Conservation (phyloP, 768 basidiomycete species). For the Auriscalpium vulgare region DNA sequence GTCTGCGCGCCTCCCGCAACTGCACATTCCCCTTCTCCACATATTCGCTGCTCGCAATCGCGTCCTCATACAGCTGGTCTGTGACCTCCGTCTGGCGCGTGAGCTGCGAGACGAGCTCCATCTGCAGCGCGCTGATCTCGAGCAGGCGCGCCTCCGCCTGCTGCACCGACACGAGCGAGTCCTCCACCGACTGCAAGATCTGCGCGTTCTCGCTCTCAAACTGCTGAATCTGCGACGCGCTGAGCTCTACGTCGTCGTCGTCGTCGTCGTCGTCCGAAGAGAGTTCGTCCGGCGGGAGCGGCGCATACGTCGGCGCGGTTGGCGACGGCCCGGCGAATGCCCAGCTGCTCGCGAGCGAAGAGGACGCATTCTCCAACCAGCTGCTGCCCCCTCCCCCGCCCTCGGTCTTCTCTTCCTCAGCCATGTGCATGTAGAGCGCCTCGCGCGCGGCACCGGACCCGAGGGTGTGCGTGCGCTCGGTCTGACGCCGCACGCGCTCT, state of each 20-base stretch:
- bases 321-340: constrained; percentile 39
- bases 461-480: constrained; percentile 76
- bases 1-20: constrained; percentile 79
- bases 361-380: constrained; percentile 37
- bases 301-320: constrained; percentile 14
- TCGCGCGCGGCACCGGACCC: constrained; percentile 74
- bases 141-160: constrained; percentile 85
- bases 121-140: constrained; percentile 91
- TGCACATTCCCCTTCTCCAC: constrained; percentile 89
- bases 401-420: constrained; percentile 9
- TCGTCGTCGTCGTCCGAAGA: constrained; percentile 48
- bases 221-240: constrained; percentile 81
- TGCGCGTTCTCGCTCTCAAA: constrained; percentile 90
- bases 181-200: constrained; percentile 77
- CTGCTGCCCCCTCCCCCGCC: constrained; percentile 39
- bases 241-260: constrained; percentile 79
- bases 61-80: constrained; percentile 92
- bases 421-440: constrained; percentile 25
- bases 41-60: constrained; percentile 75
- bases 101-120: constrained; percentile 83
- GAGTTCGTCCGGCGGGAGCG: constrained; percentile 30
- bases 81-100: constrained; percentile 87
- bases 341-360: constrained; percentile 30
- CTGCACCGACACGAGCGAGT: constrained; percentile 82
- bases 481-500: constrained; percentile 81